Evolutionary conservation across 495 filamentous ascomycete genomes (phyloP).

Genomic region (Xylaria telfairii): DNA sequence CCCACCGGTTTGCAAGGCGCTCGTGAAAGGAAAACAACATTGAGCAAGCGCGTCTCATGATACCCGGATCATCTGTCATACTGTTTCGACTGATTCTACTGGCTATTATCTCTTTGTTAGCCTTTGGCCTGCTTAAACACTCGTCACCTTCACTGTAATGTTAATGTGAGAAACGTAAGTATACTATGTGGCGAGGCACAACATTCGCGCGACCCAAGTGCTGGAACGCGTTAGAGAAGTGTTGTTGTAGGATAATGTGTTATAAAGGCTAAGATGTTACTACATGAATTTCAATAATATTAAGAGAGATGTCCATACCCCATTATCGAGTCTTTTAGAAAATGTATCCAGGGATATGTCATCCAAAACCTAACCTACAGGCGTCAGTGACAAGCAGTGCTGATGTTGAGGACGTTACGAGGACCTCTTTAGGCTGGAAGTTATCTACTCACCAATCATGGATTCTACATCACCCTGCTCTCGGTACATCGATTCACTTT

Average conservation of each 20-base stretch:
- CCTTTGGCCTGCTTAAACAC: not conserved
- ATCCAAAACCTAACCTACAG: not conserved
- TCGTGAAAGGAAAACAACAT: not conserved
- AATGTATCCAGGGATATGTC: not conserved
- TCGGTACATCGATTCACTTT: not conserved
- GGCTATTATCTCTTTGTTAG: not conserved
- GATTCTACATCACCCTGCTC: not conserved
- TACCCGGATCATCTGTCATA: not conserved
- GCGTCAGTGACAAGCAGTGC: not conserved
- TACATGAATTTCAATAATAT: constrained; percentile 2
- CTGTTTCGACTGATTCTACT: not conserved
- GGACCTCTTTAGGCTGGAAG: not conserved
- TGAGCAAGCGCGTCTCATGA: constrained; percentile 3
- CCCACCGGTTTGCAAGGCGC: constrained; percentile 29
- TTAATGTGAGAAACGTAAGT: constrained; percentile 26
- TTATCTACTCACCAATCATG: not conserved
- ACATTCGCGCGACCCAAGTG: constrained; percentile 36
- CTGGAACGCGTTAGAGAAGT: constrained; percentile 34
- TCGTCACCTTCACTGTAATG: constrained; percentile 28
- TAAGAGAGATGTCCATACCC: not conserved
- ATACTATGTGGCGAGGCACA: constrained; percentile 15
- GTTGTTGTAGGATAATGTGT: not conserved
- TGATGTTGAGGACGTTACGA: not conserved
- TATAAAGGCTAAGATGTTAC: not conserved
- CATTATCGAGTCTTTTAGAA: not conserved